Evolutionary conservation across 768 basidiomycete species (phyloP), one percentile per base, ranked within the genome.

Genomic region (Hygrophorus russula): DNA sequence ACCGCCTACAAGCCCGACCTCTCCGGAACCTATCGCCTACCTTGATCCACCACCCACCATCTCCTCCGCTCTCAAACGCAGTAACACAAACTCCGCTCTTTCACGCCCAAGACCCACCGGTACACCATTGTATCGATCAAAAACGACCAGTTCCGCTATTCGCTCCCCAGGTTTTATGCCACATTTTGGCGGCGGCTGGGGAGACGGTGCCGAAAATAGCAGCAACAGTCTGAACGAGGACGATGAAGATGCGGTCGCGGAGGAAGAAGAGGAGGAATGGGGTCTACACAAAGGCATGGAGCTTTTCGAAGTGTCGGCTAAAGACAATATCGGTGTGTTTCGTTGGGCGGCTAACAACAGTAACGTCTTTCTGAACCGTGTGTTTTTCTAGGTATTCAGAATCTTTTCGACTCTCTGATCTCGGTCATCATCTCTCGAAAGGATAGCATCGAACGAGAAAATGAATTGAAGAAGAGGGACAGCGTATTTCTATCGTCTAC

Each of bases 291-390:
- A 82, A 56, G 83, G 79, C 48, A 88, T 92, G 79, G 83, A 85
- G 55, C 71, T 93, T 13, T 88, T 86, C 50, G 88, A 94, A 57
- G 88, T 94, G 14, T 92, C 88, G 35, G 84, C 92, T 42, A 92
- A 92, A 62, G 89, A 92, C 53, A 83, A 87, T 55, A 55, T 64
- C 27, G 91, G 90, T 91, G 48, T 49, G 77, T 65, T 41, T 41
- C 47, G 36, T 40, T n/a, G n/a, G n/a, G 39, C 48, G 55, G 48
- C 44, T 44, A 50, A 36, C 45, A 45, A 30, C 1, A 13, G 8
- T 15, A 10, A 18, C n/a, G 17, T 20, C 5, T 42, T 20, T 9
- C 4, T 36, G 31, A 40, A 19, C 49, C 41, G 32, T 20, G 19
- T 53, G 34, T 40, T 24, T 19, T 39, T 46, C 14, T 45, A 92